Conservation (phyloP, 495 filamentous ascomycete genomes). For the Melanomma pulvis-pyrius region DNA sequence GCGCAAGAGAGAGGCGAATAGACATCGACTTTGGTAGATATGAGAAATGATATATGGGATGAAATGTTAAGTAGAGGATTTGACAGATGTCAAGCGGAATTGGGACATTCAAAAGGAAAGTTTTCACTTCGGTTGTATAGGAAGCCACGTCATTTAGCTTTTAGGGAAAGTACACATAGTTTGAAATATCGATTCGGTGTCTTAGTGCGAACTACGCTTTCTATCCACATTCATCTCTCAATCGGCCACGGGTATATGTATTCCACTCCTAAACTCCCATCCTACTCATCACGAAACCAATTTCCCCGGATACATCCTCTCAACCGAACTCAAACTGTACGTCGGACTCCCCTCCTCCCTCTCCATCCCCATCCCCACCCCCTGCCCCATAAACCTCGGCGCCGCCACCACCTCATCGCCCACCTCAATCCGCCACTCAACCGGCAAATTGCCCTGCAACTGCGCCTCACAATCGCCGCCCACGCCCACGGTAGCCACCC, state of each 20-base stretch:
- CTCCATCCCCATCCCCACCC: too few relatives aligned
- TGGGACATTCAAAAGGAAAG: too few relatives aligned
- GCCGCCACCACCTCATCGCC: background rate
- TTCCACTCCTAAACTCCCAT: too few relatives aligned
- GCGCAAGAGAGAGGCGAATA: conserved; percentile 14
- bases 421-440: background rate
- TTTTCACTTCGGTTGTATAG: too few relatives aligned
- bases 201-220: too few relatives aligned
- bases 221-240: too few relatives aligned
- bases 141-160: too few relatives aligned
- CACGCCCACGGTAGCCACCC: background rate
- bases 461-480: background rate
- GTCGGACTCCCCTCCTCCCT: background rate
- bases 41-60: background rate
- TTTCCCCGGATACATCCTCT: background rate
- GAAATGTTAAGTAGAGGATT: background rate
- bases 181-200: too few relatives aligned
- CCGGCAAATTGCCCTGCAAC: background rate
- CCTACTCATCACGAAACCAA: background rate
- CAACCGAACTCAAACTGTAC: background rate
- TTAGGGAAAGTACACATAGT: too few relatives aligned
- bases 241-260: too few relatives aligned
- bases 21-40: background rate
- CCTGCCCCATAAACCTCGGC: background rate
- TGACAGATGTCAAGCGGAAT: too few relatives aligned